A percentile compares a stretch with the other conserved stretches of the same genome.
Conservation (phyloP, 805 yeast species). For the Millerago galiae region DNA sequence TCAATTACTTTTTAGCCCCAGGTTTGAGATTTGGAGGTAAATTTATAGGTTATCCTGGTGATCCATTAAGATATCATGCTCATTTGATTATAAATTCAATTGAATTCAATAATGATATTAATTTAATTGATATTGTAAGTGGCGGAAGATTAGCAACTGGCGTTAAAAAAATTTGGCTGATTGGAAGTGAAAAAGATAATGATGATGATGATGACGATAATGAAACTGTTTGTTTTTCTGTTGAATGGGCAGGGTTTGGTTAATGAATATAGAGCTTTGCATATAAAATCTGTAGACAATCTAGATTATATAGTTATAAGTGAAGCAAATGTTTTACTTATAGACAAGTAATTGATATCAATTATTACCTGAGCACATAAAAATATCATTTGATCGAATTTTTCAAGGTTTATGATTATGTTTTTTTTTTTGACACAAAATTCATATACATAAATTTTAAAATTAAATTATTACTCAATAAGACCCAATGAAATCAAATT, state of each 20-base stretch:
- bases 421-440: too few species aligned
- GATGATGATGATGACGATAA: constrained; percentile 17
- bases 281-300: too few species aligned
- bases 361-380: too few species aligned
- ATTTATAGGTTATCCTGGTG: constrained; percentile 90
- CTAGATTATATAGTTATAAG: too few species aligned
- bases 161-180: constrained; percentile 79
- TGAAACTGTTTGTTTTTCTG: constrained; percentile 48
- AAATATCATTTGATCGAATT: too few species aligned
- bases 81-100: constrained; percentile 63
- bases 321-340: too few species aligned
- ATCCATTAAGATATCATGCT: constrained; percentile 85
- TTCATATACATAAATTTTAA: too few species aligned
- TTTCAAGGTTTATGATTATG: too few species aligned
- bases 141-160: constrained; percentile 93
- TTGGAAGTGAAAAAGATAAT: constrained; percentile 33
- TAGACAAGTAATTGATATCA: too few species aligned
- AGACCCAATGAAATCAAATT: too few species aligned
- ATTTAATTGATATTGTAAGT: constrained; percentile 54
- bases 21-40: constrained; percentile 91
- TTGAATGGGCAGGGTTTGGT: constrained; percentile 98
- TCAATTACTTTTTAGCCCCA: constrained; percentile 59
- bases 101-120: constrained; percentile 44
- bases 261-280: constrained; percentile 19
- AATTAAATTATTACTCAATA: too few species aligned